Evolutionary conservation across 75 land plant species (phyloP), one percentile per base, ranked within the genome.

Genomic region (Ceratopteris richardii): DNA sequence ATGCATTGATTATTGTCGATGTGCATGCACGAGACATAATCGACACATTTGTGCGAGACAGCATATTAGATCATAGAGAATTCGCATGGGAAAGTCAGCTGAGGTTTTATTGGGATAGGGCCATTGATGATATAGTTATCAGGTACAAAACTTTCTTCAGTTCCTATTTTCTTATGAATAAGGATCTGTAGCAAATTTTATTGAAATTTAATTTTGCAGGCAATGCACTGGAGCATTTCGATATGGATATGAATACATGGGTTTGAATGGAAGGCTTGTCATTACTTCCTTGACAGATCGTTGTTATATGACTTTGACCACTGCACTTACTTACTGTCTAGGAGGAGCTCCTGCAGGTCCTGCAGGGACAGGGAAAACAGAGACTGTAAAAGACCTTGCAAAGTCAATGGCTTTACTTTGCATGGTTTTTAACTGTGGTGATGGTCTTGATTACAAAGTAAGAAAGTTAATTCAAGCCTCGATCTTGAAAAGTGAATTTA

Each of bases 51-150:
- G 73, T 70, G 6, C 66, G 73, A 1, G 73, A 70, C 41, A 70
- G 73, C 31, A 70, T 70, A 0, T 13, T 70, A 20, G 73, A 70
- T 47, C 55, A 64, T 44, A 66, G 73, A 42, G 73, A 70, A 50
- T 70, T 69, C 57, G 73, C 73, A 33, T 70, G 73, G 73, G 73
- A 70, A 63, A 70, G 73, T 30, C 67, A 70, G 54, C 57, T 70
- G 2, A 59, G 73, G 12, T 70, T 70, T 25, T 70, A 70, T 29
- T 70, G 73, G 73, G 73, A 70, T 36, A 58, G 62, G 10, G 25
- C 5, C 31, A 44, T 30, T 9, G 73, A 70, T 50, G 67, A 70
- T 64, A 54, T 55, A 29, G 4, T 70, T 20, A 67, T 67, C 20
- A 67, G 70, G 70, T 44, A 56, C 0, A n/a, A n/a, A n/a, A n/a